A percentile compares a stretch with the other conserved stretches of the same genome.
phyloP scores from a whole-genome alignment of 345 rosid species.

The Erysimum cheiranthoides region DNA sequence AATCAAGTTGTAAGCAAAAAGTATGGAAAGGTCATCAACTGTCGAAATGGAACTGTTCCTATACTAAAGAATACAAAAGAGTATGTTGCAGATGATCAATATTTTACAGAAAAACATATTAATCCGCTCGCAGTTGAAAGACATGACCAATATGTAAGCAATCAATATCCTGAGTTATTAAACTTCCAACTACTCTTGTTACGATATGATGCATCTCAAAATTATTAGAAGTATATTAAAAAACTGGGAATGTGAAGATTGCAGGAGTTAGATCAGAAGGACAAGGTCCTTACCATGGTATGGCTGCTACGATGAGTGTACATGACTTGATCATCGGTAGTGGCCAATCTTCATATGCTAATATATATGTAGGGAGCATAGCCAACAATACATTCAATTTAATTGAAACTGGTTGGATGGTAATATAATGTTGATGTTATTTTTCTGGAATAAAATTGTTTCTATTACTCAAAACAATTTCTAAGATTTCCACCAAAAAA shows the following conservation, averaged over 20 bases:
- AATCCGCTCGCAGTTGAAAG: neutral
- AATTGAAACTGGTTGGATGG: neutral
- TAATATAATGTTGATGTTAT: neutral
- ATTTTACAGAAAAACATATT: neutral
- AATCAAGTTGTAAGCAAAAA: neutral
- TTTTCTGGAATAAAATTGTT: neutral
- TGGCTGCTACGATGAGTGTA: neutral
- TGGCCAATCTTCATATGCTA: neutral
- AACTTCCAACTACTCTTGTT: neutral
- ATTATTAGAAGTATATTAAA: neutral
- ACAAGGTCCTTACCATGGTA: neutral
- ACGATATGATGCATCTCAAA: too few species aligned
- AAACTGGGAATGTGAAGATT: neutral
- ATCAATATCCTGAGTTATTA: neutral
- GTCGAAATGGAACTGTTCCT: slow-evolving; percentile 19
- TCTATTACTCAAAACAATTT: too few species aligned
- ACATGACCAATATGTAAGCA: slow-evolving; percentile 29
- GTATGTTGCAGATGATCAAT: neutral
- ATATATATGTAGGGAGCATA: neutral
- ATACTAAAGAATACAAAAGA: neutral
- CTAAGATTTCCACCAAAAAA: too few species aligned
- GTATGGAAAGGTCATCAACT: neutral
- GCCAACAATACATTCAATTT: neutral
- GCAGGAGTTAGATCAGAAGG: slow-evolving; percentile 10
- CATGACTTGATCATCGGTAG: neutral